Percentiles rank a stretch among this genome's conserved stretches.
Conservation (phyloP, 2,329 filamentous ascomycete species). For the Botrytis elliptica region DNA sequence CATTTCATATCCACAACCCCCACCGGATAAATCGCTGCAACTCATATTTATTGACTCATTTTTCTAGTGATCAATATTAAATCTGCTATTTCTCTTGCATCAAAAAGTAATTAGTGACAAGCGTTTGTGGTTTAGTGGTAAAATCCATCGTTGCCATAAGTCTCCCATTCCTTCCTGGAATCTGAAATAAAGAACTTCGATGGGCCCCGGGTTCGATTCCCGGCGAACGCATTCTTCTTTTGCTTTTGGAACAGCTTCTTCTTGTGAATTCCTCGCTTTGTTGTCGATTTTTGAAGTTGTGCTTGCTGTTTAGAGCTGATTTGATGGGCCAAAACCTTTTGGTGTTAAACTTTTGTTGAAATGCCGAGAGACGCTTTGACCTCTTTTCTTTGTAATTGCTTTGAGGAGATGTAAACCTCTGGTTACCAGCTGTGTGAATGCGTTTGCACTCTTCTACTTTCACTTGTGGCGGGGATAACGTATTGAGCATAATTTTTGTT, state of each 20-base stretch:
- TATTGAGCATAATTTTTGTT: not conserved
- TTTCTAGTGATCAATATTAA: no score
- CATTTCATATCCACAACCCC: not conserved
- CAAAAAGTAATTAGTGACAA: no score
- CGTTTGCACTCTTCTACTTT: not conserved
- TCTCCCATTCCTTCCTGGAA: not conserved
- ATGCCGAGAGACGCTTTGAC: not conserved
- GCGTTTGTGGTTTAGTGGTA: constrained; percentile 28
- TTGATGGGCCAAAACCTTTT: not conserved
- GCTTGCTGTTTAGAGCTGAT: not conserved
- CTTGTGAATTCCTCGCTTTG: not conserved
- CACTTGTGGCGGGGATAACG: not conserved
- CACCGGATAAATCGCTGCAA: not conserved
- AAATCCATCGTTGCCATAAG: constrained; percentile 25
- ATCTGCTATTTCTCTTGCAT: no score
- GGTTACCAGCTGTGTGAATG: not conserved
- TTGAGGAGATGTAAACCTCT: no score
- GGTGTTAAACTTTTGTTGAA: not conserved
- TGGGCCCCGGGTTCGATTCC: constrained; percentile 1
- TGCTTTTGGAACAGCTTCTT: not conserved
- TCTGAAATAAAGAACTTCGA: not conserved
- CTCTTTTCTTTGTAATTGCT: not conserved
- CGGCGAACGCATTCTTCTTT: not conserved
- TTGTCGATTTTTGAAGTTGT: not conserved
- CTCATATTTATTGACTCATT: not conserved